Conservation (phyloP, 1,284 basidiomycete species). For the Taiwanofungus camphoratus region DNA sequence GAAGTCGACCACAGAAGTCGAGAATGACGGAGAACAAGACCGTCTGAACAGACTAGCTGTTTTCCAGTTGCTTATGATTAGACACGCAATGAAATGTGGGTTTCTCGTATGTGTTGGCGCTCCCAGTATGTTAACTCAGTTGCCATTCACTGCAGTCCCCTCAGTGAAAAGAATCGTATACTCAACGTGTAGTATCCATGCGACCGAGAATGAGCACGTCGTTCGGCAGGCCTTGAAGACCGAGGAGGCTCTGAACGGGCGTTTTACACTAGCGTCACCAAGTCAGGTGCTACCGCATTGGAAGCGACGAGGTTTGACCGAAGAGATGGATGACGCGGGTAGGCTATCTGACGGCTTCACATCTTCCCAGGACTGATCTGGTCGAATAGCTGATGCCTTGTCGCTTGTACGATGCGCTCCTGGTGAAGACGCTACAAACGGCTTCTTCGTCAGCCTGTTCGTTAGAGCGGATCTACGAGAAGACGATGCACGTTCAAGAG, state of each 20-base stretch:
- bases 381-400: slow-evolving; percentile 49
- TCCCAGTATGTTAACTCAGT: background rate
- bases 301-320: slow-evolving; percentile 69
- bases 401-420: slow-evolving; percentile 82
- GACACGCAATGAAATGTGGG: slow-evolving; percentile 91
- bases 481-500: no score
- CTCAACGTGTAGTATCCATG: slow-evolving; percentile 93
- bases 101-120: background rate
- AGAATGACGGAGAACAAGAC: slow-evolving; percentile 33
- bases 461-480: slow-evolving; percentile 26
- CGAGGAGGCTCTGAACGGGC: slow-evolving; percentile 51
- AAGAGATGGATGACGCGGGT: slow-evolving; percentile 53
- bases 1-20: slow-evolving; percentile 15
- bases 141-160: slow-evolving; percentile 40
- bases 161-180: slow-evolving; percentile 76
- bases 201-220: slow-evolving; percentile 86
- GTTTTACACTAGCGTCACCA: slow-evolving; percentile 65
- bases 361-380: slow-evolving; percentile 1
- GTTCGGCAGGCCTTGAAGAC: slow-evolving; percentile 69
- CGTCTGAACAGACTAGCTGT: slow-evolving; percentile 77
- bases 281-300: slow-evolving; percentile 70
- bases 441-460: slow-evolving; percentile 92
- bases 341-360: slow-evolving; percentile 12
- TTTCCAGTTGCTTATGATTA: slow-evolving; percentile 92
- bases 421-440: slow-evolving; percentile 85